Evolutionary conservation across 2,329 filamentous ascomycete genomes (phyloP).

Genomic region (Neofusicoccum kwambonambiense): DNA sequence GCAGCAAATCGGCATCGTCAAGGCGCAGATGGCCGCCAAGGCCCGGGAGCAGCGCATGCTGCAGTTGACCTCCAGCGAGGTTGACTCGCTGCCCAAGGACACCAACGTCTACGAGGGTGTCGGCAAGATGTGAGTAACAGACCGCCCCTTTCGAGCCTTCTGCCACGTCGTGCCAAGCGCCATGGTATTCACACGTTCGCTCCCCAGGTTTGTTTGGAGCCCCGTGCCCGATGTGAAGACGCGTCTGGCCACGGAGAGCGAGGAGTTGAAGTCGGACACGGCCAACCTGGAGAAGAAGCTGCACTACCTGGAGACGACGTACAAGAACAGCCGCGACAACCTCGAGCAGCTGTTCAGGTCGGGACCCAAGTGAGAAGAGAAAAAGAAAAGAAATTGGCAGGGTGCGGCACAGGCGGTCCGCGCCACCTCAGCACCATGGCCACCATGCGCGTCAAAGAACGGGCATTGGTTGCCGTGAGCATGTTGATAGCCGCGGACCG

Average conservation of each 20-base stretch:
- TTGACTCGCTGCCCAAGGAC: slow-evolving; percentile 70
- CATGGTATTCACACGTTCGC: not conserved
- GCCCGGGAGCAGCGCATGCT: slow-evolving; percentile 86
- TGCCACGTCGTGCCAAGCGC: not conserved
- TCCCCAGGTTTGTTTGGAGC: slow-evolving; percentile 79
- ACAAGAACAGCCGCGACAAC: slow-evolving; percentile 89
- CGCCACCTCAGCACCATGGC: slow-evolving; percentile 30
- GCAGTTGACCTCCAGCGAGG: slow-evolving; percentile 80
- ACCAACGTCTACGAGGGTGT: slow-evolving; percentile 91
- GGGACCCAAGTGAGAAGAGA: slow-evolving; percentile 22
- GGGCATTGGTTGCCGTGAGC: not conserved
- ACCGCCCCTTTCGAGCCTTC: not conserved
- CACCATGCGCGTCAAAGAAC: slow-evolving; percentile 28
- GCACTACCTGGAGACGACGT: slow-evolving; percentile 90
- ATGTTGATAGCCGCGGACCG: not conserved
- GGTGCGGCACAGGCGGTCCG: slow-evolving; percentile 23
- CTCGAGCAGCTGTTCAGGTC: slow-evolving; percentile 80
- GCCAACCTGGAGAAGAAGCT: slow-evolving; percentile 82
- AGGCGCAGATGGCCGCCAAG: slow-evolving; percentile 79
- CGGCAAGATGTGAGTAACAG: slow-evolving; percentile 79
- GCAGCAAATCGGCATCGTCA: slow-evolving; percentile 86
- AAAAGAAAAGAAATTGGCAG: slow-evolving; percentile 21
- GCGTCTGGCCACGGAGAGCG: slow-evolving; percentile 72
- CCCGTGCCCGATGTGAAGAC: slow-evolving; percentile 71
- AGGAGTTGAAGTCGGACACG: slow-evolving; percentile 74